Conservation (phyloP, 345 rosid species). For the Corymbia maculata region DNA sequence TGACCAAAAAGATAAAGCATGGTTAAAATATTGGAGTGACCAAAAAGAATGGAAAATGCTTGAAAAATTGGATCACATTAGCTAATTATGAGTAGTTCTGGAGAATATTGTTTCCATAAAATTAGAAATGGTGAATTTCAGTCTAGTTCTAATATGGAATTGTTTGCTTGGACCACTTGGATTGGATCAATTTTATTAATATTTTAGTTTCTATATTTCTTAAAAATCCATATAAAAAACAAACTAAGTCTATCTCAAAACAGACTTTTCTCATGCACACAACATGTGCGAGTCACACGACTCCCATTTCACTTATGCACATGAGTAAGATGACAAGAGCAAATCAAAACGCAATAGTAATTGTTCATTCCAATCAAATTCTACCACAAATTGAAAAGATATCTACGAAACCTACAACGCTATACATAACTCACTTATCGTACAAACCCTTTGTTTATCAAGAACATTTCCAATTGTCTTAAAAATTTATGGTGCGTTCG, state of each 20-base stretch:
- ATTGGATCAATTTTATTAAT: background rate
- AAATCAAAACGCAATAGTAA: background rate
- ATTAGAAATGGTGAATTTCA: fast-evolving
- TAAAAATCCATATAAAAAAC: too few relatives aligned
- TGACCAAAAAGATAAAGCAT: background rate
- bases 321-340: fast-evolving
- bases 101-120: fast-evolving
- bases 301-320: too few relatives aligned
- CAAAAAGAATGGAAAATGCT: too few relatives aligned
- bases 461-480: background rate
- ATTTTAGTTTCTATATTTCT: too few relatives aligned
- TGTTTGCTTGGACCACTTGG: fast-evolving
- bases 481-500: too few relatives aligned
- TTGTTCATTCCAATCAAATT: too few relatives aligned
- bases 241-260: too few relatives aligned
- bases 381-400: background rate
- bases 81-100: fast-evolving
- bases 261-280: fast-evolving
- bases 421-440: too few relatives aligned
- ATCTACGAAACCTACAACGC: background rate
- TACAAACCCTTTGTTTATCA: background rate
- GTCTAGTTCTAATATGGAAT: background rate
- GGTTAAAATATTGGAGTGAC: background rate
- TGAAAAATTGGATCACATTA: background rate
- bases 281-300: too few relatives aligned